Conservation (phyloP, 2,329 filamentous ascomycete species). For the Pseudonectria foliicola region DNA sequence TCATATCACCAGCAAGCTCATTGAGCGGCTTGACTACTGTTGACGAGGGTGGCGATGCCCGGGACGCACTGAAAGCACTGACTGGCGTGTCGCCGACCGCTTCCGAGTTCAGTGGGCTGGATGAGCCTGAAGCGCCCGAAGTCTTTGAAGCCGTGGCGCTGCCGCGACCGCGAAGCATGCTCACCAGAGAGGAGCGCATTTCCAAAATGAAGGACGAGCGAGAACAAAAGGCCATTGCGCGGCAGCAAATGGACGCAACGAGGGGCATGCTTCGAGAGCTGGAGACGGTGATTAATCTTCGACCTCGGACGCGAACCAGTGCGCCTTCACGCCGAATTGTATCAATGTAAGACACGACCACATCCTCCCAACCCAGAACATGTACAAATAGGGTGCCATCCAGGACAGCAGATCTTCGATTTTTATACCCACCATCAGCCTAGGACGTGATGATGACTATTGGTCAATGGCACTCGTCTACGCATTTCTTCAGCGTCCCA, state of each 20-base stretch:
- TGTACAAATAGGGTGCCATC: too few species aligned
- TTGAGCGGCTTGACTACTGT: conserved; percentile 62
- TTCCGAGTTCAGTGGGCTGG: conserved; percentile 45
- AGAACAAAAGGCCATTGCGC: conserved; percentile 60
- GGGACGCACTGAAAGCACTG: conserved; percentile 66
- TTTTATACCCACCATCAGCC: too few species aligned
- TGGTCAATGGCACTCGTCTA: too few species aligned
- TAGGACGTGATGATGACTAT: too few species aligned
- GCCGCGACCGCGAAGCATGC: conserved; percentile 57
- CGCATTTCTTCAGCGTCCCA: neutral
- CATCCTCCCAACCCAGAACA: neutral
- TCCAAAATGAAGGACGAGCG: conserved; percentile 83
- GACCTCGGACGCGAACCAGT: conserved; percentile 35
- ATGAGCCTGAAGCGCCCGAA: conserved; percentile 62
- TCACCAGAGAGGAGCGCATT: conserved; percentile 83
- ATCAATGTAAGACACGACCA: conserved; percentile 32
- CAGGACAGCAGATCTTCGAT: too few species aligned
- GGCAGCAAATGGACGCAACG: conserved; percentile 72
- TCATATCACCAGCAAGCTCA: conserved; percentile 53
- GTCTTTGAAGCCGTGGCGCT: conserved; percentile 88
- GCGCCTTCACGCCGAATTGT: conserved; percentile 31
- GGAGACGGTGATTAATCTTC: conserved; percentile 72
- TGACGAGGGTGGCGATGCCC: conserved; percentile 40
- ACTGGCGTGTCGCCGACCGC: conserved; percentile 60
- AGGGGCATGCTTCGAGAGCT: conserved; percentile 88